Percentiles rank a stretch among this genome's conserved stretches.
Conservation (phyloP, 2,329 filamentous ascomycete genomes). For the Diaporthe eres region DNA sequence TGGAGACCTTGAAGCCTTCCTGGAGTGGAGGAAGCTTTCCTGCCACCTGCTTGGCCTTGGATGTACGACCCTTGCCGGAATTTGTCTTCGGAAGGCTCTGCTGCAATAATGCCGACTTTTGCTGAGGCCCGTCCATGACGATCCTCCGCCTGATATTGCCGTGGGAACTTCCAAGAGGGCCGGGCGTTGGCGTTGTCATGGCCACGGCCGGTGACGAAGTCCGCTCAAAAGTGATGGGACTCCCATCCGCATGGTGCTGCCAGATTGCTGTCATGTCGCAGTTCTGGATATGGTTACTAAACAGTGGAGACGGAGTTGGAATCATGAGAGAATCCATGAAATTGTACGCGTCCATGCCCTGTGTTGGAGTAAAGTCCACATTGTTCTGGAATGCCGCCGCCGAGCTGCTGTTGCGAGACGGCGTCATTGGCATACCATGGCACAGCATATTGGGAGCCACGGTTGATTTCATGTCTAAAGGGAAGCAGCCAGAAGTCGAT, state of each 20-base stretch:
- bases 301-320: constrained; percentile 34
- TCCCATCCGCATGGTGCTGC: constrained; percentile 38
- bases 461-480: constrained; percentile 39
- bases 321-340: constrained; percentile 38
- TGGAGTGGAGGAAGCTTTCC: constrained; percentile 32
- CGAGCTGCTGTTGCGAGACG: constrained; percentile 27
- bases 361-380: constrained; percentile 39
- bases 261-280: constrained; percentile 40
- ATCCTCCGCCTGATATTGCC: constrained; percentile 38
- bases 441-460: constrained; percentile 38
- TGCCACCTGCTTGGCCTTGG: constrained; percentile 34
- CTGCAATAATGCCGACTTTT: constrained; percentile 39
- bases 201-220: constrained; percentile 36
- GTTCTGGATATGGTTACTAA: constrained; percentile 26
- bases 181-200: constrained; percentile 36
- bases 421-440: constrained; percentile 38
- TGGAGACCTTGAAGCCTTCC: constrained; percentile 35
- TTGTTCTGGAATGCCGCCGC: constrained; percentile 25
- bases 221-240: constrained; percentile 39
- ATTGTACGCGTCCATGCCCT: constrained; percentile 32
- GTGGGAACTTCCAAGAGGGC: constrained; percentile 31
- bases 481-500: constrained; percentile 35
- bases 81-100: constrained; percentile 36
- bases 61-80: constrained; percentile 29
- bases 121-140: constrained; percentile 39